These are phyloP conservation scores for Adansonia gregorii DNA, from an alignment of 441 rosid genomes.

Conservation along the genomic window DNA sequence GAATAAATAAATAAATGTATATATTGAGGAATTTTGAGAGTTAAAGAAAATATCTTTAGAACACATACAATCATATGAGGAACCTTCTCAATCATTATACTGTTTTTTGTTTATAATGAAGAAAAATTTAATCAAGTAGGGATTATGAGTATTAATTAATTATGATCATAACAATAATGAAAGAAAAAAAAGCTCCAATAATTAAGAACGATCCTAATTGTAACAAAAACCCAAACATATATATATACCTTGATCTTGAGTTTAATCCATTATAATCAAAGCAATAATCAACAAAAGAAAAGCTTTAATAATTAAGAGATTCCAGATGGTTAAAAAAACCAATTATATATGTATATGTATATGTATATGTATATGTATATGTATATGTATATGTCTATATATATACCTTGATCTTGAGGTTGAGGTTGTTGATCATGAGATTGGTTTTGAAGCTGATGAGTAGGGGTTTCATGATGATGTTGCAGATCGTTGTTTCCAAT, in stretches of 20 bases:
- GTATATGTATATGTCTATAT: neutral
- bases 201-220: neutral
- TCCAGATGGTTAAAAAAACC: neutral
- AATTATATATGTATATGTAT: too few species aligned
- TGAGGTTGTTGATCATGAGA: conserved; percentile 29
- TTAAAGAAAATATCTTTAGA: neutral
- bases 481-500: conserved; percentile 50
- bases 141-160: neutral
- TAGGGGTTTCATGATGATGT: conserved; percentile 23
- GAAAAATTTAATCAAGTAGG: neutral
- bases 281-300: neutral
- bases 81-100: neutral
- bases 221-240: too few species aligned
- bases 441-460: neutral
- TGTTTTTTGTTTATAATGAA: neutral
- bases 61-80: neutral
- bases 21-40: neutral
- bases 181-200: too few species aligned
- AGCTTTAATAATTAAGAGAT: neutral
- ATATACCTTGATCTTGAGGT: conserved; percentile 59
- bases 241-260: too few species aligned
- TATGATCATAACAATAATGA: neutral
- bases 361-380: too few species aligned
- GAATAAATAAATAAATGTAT: neutral
- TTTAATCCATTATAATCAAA: conserved; percentile 9